phyloP scores from a whole-genome alignment of 2,329 filamentous ascomycete genomes.

The Penicillium sp. region DNA sequence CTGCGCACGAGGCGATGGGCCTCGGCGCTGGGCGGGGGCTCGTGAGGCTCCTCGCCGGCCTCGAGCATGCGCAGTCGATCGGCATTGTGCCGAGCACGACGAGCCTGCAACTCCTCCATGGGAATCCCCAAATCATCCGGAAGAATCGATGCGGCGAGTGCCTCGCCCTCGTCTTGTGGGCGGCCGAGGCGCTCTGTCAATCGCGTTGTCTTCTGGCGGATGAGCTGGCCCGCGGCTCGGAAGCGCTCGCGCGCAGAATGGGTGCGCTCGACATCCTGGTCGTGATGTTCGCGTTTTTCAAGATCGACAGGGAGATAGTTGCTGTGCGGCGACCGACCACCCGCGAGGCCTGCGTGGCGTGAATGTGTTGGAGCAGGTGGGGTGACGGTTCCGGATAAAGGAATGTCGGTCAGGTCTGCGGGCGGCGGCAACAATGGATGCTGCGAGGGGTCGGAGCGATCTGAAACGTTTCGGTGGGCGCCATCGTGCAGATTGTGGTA shows the following conservation, averaged over 20 bases:
- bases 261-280: constrained; percentile 13
- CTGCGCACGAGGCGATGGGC: constrained; percentile 43
- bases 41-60: constrained; percentile 19
- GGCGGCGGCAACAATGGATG: constrained; percentile 21
- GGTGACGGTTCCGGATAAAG: constrained; percentile 26
- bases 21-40: constrained; percentile 35
- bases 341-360: constrained; percentile 13
- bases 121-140: constrained; percentile 35
- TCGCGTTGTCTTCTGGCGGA: constrained; percentile 33
- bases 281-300: constrained; percentile 16
- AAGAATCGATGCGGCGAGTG: constrained; percentile 30
- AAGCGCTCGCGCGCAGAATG: constrained; percentile 29
- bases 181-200: constrained; percentile 36
- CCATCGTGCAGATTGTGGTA: constrained; percentile 7
- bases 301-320: constrained; percentile 1
- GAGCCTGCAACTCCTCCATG: constrained; percentile 24
- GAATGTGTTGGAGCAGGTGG: constrained; percentile 27
- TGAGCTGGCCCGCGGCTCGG: constrained; percentile 30
- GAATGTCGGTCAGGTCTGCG: constrained; percentile 15
- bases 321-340: constrained; percentile 7
- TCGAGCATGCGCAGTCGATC: constrained; percentile 20
- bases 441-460: constrained; percentile 12
- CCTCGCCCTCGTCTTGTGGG: constrained; percentile 34
- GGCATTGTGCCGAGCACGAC: constrained; percentile 24
- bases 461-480: constrained; percentile 11